Evolutionary conservation across 176 grass and related monocot species (phyloP).

Genomic region (Oryza glumipatula): DNA sequence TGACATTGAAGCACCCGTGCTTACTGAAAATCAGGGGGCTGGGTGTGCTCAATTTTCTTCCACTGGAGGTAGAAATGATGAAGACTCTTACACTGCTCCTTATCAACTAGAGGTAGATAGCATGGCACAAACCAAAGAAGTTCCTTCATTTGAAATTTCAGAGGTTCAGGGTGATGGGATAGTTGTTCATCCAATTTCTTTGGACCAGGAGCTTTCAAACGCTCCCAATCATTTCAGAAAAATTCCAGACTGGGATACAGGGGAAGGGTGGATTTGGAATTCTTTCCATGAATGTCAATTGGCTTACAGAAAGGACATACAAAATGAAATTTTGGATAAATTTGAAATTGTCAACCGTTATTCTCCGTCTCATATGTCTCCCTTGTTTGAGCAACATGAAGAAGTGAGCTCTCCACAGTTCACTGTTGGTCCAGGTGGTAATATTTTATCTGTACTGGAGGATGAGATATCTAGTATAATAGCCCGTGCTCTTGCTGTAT

Average conservation of each 20-base stretch:
- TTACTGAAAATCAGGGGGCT: conserved; percentile 34
- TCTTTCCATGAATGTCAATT: conserved; percentile 67
- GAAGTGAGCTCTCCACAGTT: conserved; percentile 56
- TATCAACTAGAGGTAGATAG: conserved; percentile 38
- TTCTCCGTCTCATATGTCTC: conserved; percentile 66
- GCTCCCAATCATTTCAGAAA: conserved; percentile 31
- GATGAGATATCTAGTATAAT: conserved; percentile 98
- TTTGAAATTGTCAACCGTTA: conserved; percentile 79
- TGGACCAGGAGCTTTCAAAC: conserved; percentile 35
- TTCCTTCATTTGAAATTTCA: conserved; percentile 44
- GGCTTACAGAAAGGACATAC: conserved; percentile 67
- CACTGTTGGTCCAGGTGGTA: conserved; percentile 60
- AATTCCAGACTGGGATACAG: conserved; percentile 49
- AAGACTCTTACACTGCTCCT: conserved; percentile 40
- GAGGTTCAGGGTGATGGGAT: conserved; percentile 26
- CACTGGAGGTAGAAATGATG: conserved; percentile 35
- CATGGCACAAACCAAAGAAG: conserved; percentile 31
- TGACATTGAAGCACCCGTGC: conserved; percentile 35
- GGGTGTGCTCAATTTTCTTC: conserved; percentile 32
- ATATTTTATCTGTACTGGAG: conserved; percentile 67
- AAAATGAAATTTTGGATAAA: conserved; percentile 49
- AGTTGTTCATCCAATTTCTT: conserved; percentile 28
- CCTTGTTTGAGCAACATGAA: conserved; percentile 54
- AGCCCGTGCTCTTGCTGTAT: conserved; percentile 63
- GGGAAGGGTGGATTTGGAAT: conserved; percentile 77